Evolutionary conservation across 768 basidiomycete genomes (phyloP).

Genomic region (Naematelia encephala): DNA sequence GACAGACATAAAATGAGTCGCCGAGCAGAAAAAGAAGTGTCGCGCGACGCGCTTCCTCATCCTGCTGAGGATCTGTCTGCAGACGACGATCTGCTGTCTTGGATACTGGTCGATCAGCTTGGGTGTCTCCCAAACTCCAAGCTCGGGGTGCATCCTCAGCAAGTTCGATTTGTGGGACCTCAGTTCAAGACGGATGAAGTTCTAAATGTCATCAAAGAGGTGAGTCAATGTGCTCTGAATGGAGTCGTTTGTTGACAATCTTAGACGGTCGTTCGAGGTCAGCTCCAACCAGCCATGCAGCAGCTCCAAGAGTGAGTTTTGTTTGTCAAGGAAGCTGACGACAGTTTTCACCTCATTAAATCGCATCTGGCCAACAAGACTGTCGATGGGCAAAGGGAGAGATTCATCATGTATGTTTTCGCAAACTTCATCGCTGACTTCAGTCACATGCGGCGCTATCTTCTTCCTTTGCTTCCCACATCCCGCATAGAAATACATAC

Average conservation of each 20-base stretch:
- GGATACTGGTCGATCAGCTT: constrained; percentile 49
- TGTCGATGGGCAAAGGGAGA: constrained; percentile 30
- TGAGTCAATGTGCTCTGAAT: constrained; percentile 11
- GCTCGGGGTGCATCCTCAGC: constrained; percentile 48
- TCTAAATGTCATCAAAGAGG: constrained; percentile 40
- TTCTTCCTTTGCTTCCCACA: constrained; percentile 33
- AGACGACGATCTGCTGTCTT: constrained; percentile 48
- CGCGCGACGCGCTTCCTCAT: constrained; percentile 23
- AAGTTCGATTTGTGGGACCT: constrained; percentile 44
- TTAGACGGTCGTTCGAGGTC: constrained; percentile 37
- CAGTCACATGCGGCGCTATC: constrained; percentile 46
- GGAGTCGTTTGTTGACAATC: constrained; percentile 2
- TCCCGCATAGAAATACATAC: constrained; percentile 47
- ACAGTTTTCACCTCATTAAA: constrained; percentile 38
- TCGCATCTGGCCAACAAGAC: constrained; percentile 29
- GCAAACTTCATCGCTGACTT: not conserved
- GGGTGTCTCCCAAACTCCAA: constrained; percentile 40
- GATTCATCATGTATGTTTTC: constrained; percentile 37
- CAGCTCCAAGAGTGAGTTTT: constrained; percentile 36
- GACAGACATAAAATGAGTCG: not conserved
- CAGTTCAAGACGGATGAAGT: constrained; percentile 43
- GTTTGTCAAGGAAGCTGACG: not conserved
- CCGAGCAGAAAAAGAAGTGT: not conserved
- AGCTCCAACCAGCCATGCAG: constrained; percentile 23
- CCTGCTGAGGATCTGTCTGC: constrained; percentile 44